phyloP scores from a whole-genome alignment of 768 basidiomycete genomes.

The Amylocystis lapponica region DNA sequence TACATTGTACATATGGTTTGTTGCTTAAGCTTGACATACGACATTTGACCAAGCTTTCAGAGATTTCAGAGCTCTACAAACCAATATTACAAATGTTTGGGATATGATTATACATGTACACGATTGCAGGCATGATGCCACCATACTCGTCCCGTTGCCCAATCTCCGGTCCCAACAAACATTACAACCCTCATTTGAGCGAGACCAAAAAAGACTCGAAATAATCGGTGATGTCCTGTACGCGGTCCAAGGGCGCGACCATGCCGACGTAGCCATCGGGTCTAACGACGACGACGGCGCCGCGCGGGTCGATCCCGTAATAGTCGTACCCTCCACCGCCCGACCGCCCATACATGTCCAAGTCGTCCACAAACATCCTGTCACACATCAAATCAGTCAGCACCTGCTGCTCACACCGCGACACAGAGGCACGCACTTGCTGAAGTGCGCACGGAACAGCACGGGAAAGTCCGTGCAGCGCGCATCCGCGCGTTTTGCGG shows the following conservation, averaged over 20 bases:
- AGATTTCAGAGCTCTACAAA: too few relatives aligned
- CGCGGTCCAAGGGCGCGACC: slow-evolving; percentile 44
- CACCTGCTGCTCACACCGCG: neutral
- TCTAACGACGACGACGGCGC: slow-evolving; percentile 47
- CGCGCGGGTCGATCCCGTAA: slow-evolving; percentile 41
- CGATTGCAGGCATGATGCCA: too few relatives aligned
- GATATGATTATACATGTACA: too few relatives aligned
- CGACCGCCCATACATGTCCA: slow-evolving; percentile 33
- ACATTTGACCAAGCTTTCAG: too few relatives aligned
- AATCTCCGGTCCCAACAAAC: too few relatives aligned
- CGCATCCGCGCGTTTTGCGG: slow-evolving; percentile 5
- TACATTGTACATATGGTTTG: too few relatives aligned
- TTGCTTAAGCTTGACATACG: too few relatives aligned
- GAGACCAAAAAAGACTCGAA: slow-evolving; percentile 42
- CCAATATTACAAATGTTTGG: too few relatives aligned
- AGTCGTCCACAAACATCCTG: slow-evolving; percentile 59
- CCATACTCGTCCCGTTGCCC: too few relatives aligned
- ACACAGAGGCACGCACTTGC: slow-evolving; percentile 45
- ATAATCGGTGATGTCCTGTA: slow-evolving; percentile 36
- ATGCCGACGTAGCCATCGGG: slow-evolving; percentile 65
- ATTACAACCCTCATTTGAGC: too few relatives aligned
- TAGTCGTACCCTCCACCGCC: slow-evolving; percentile 53
- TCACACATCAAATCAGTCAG: neutral
- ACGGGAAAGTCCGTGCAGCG: slow-evolving; percentile 34
- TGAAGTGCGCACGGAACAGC: slow-evolving; percentile 50